Evolutionary conservation across 441 rosid species (phyloP).

Genomic region (Arabidopsis hybrid): DNA sequence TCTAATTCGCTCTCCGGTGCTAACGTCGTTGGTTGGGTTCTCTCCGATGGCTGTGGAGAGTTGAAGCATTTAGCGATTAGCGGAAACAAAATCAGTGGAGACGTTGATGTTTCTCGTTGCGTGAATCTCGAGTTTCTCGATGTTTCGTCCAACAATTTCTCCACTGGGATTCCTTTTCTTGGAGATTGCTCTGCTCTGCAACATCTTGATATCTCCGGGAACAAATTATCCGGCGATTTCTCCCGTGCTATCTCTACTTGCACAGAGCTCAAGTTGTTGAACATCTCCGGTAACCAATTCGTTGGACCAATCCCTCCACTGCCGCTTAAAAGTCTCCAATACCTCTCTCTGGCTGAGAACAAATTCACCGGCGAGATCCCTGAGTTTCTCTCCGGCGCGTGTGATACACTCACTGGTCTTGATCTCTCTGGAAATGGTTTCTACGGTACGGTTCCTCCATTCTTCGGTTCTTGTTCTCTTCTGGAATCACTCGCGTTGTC

Average conservation of each 20-base stretch:
- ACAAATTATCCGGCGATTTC: conserved; percentile 69
- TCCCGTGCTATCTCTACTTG: conserved; percentile 60
- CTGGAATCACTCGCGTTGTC: conserved; percentile 69
- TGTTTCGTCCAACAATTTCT: conserved; percentile 77
- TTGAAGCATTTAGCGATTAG: conserved; percentile 57
- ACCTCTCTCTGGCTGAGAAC: conserved; percentile 58
- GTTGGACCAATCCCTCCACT: conserved; percentile 65
- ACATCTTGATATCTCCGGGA: conserved; percentile 78
- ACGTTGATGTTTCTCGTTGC: conserved; percentile 67
- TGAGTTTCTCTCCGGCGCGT: conserved; percentile 59
- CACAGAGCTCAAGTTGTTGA: conserved; percentile 61
- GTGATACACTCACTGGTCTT: conserved; percentile 71
- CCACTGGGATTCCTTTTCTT: conserved; percentile 55
- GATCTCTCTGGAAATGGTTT: conserved; percentile 77
- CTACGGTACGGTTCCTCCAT: conserved; percentile 69
- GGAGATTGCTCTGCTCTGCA: conserved; percentile 69
- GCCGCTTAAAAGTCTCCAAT: conserved; percentile 60
- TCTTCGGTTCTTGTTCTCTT: conserved; percentile 62
- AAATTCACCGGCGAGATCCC: conserved; percentile 78
- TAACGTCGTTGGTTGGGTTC: conserved; percentile 60
- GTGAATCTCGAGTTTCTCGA: conserved; percentile 63
- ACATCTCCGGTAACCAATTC: conserved; percentile 67
- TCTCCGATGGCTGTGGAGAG: conserved; percentile 66
- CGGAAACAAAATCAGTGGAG: conserved; percentile 74
- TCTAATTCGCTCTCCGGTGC: conserved; percentile 60